Evolutionary conservation across 176 grass and related monocot species (phyloP), one percentile per base, ranked within the genome.

Genomic region (Carex kokanica): DNA sequence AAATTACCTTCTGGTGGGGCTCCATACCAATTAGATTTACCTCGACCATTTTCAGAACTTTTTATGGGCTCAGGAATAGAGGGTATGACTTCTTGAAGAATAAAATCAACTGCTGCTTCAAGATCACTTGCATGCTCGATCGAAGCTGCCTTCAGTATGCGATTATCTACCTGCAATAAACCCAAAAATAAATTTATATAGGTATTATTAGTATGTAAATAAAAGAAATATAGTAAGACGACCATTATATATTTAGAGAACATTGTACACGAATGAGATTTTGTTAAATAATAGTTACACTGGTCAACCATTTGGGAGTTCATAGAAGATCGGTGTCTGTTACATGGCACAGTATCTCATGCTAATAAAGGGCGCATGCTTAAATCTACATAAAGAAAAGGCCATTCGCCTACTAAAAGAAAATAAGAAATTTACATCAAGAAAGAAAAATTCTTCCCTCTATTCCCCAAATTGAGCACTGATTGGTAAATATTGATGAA

Each of bases 111-210:
- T 3, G 80, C 80, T 20, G 61, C 61, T 54, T 82, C 80, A 34
- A 82, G 41, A 18, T 82, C 13, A 67, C 17, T 82, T 15, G 43
- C 80, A 82, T 82, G 80, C 60, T 82, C 80, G 18, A 82, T 82
- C 6, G 80, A 66, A 68, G 80, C 40, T 65, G 80, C 80, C 80
- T 82, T 82, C 60, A 82, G 25, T 82, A 82, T 82, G 5, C 80
- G 32, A 52, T 11, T 18, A 52, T 82, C 80, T 9, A 82, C 61
- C 80, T 82, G 80, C 63, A 68, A 64, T 54, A 52, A 66, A 55
- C 38, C 63, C 43, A 24, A 32, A 53, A 68, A 67, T n/a, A 65
- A 32, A 40, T 80, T 40, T 0, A 36, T 71, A 21, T 11, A 71
- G 38, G 2, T 21, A 70, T 0, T n/a, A 2, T 70, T n/a, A 71